Percentiles rank a stretch among this genome's conserved stretches.
These are phyloP conservation scores for Chrysoporthe austroafricana DNA, from an alignment of 2,329 filamentous ascomycete genomes.

Conservation along the genomic window DNA sequence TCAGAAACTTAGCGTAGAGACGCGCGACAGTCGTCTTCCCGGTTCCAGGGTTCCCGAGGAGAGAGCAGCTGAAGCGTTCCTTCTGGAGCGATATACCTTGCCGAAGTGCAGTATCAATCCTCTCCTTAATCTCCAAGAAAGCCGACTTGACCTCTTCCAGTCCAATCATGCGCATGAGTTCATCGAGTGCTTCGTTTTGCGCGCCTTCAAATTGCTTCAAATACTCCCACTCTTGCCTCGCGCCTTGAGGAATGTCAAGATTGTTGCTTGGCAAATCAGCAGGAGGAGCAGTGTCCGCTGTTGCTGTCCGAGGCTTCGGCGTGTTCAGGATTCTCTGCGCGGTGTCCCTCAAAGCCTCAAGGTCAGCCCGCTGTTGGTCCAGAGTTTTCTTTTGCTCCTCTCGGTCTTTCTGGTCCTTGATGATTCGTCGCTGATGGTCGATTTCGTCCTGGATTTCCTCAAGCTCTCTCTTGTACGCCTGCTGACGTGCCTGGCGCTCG, in stretches of 20 bases:
- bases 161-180: constrained; percentile 72
- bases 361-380: constrained; percentile 49
- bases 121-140: constrained; percentile 65
- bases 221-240: constrained; percentile 62
- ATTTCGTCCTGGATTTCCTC: constrained; percentile 59
- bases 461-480: constrained; percentile 49
- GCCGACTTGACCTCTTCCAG: constrained; percentile 69
- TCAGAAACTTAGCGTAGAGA: constrained; percentile 68
- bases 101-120: constrained; percentile 61
- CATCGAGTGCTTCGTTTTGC: constrained; percentile 59
- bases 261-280: constrained; percentile 18
- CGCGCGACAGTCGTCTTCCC: constrained; percentile 79
- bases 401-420: constrained; percentile 50
- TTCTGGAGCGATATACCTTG: constrained; percentile 58
- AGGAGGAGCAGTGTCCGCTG: not conserved
- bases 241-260: constrained; percentile 27
- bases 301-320: constrained; percentile 1
- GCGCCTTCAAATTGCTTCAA: constrained; percentile 59
- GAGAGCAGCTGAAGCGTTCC: constrained; percentile 64
- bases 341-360: constrained; percentile 45
- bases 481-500: constrained; percentile 48
- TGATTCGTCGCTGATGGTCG: constrained; percentile 47
- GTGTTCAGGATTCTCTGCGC: constrained; percentile 31
- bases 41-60: constrained; percentile 78
- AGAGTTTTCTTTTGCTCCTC: constrained; percentile 48